Base-by-base conservation (phyloP, 169 alveolate genomes). In the Toxoplasma gondii region DNA sequence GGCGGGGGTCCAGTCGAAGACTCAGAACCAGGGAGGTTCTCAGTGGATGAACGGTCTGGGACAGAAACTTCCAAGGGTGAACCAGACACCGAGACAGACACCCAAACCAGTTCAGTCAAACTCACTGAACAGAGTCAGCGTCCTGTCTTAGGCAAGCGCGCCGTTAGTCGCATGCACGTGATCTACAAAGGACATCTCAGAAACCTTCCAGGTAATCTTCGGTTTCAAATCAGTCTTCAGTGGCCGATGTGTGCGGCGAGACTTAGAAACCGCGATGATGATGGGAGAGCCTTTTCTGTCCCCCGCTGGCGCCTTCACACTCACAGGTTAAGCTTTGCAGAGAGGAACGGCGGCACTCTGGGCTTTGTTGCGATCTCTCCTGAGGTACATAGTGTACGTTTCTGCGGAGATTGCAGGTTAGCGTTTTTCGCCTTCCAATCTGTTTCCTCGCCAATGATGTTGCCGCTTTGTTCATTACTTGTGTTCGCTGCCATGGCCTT, bases 111-210 rank as follows among this genome's bases (percentile, higher is more conserved):
- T 1, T 1, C 74, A 49, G 58, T 4, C 58, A 4, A 12, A 4
- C 4, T 12, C 58, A 7, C 22, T 12, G 22, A 49, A 31, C 74
- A 10, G 74, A 31, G 74, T 16, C 74, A 31, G 31, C 74, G 74
- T 27, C n/a, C 74, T 27, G n/a, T 16, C 29, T 64, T 12, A 78
- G 86, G 49, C 49, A 78, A 78, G 43, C 22, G 45, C 39, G 86
- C 86, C 29, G 86, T 78, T 45, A 78, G 86, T n/a, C 86, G 86
- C 49, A 10, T 78, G 22, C 86, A n/a, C 9, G 86, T 78, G 44
- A 41, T 78, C 44, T 16, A 16, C 49, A 78, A 38, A 38, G 86
- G 86, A 7, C n/a, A 78, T 19, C 45, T 78, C 86, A 16, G n/a
- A 22, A 78, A 78, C n/a, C 45, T 78, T 19, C 39, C 49, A 38